Evolutionary conservation across 2,329 filamentous ascomycete species (phyloP), one percentile per base, ranked within the genome.

Genomic region (Ramularia collo-cygni): DNA sequence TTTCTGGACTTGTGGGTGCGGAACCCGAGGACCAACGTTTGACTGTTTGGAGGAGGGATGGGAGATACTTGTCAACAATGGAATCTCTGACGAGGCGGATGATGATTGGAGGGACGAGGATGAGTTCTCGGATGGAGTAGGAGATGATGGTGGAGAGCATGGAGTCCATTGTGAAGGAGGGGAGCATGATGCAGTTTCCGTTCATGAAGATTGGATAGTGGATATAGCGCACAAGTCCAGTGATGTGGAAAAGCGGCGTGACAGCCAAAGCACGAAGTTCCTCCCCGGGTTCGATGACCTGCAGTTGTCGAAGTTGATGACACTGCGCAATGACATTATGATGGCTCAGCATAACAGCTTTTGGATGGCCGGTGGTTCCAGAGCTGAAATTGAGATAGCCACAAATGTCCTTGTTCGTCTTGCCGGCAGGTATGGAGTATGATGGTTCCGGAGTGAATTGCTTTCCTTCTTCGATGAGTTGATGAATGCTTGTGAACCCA

Each of bases 151-250:
- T 63, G 4, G 64, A 46, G 3, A 80, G 67, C 69, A 79, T 75
- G 17, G 57, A 55, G 15, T 69, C 64, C 67, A 81, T 75, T n/a
- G 68, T 75, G 61, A 83, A 84, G 8, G 67, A 57, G 0, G 77
- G 74, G 2, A 83, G 65, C 69, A 83, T 78, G 51, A 76, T 69
- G 17, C 79, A 74, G 50, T 80, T 69, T 13, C 74, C 75, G 54
- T 82, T 81, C 31, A 80, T 64, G 17, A 76, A 57, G 17, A 83
- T 59, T 0, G 79, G 77, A 0, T 82, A 65, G 55, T 81, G 75
- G 50, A 82, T 69, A 39, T 74, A 68, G 46, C 79, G 74, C 3
- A 80, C 70, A 1, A 81, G 66, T 1, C 77, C 77, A 0, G 75
- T 77, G 51, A 78, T 79, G 57, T 79, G 75, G 56, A 77, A 79